Percentiles rank a stretch among this genome's conserved stretches.
Evolutionary conservation across 176 grass and related monocot genomes (phyloP).

Genomic region (Zoysia pacifica): DNA sequence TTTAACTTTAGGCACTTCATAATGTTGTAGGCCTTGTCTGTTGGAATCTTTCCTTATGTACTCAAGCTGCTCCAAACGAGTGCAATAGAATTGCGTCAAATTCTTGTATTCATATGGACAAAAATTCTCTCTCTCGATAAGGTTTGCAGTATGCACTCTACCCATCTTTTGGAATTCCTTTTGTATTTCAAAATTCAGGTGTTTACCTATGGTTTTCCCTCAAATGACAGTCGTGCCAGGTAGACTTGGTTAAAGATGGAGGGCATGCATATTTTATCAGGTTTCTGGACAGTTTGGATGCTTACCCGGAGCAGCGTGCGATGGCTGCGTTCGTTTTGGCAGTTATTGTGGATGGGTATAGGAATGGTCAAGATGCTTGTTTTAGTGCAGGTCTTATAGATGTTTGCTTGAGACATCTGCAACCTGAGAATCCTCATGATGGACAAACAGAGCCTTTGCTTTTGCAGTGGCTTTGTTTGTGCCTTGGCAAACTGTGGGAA

Average conservation of each 20-base stretch:
- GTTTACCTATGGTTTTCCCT: constrained; percentile 21
- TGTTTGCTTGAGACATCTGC: constrained; percentile 83
- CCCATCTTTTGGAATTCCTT: neutral
- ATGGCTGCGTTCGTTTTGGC: constrained; percentile 98
- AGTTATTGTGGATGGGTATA: constrained; percentile 91
- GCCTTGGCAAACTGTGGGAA: constrained; percentile 97
- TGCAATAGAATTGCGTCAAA: constrained; percentile 86
- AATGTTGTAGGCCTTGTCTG: constrained; percentile 77
- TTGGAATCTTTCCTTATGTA: constrained; percentile 96
- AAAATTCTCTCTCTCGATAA: constrained; percentile 99
- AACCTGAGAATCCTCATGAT: constrained; percentile 61
- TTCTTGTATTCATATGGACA: constrained; percentile 99
- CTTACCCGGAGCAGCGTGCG: constrained; percentile 92
- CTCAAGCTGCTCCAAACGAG: constrained; percentile 97
- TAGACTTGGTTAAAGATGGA: constrained; percentile 96
- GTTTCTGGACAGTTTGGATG: constrained; percentile 93
- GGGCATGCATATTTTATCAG: constrained; percentile 92
- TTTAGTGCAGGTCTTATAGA: constrained; percentile 71
- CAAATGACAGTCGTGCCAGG: constrained; percentile 85
- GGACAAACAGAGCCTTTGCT: constrained; percentile 79
- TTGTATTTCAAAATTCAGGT: constrained; percentile 11
- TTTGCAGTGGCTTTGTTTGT: constrained; percentile 97
- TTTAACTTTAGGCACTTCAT: constrained; percentile 25
- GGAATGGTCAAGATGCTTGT: constrained; percentile 83
- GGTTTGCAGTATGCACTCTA: constrained; percentile 49